Evolutionary conservation across 768 basidiomycete species (phyloP), one percentile per base, ranked within the genome.

Genomic region (Kondoa malvinella): DNA sequence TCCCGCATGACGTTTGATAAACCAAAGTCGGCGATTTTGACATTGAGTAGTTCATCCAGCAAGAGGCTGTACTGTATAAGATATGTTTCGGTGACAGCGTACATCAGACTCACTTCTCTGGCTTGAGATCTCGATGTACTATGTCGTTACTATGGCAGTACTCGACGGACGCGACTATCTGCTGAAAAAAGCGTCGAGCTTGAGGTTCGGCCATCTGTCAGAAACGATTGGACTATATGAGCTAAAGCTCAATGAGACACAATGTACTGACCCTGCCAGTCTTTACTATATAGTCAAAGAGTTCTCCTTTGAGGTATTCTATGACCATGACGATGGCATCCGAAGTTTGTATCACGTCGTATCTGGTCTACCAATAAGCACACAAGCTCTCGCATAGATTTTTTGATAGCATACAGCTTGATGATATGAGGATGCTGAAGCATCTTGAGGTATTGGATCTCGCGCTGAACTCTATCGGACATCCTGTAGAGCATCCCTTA

Each of bases 21-120:
- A 1, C 95, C 95, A 76, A 97, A 99, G 80, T 99, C 95, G n/a
- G 91, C 92, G 70, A 99, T 96, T 79, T 99, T 99, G 78, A 97
- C 79, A 70, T 81, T 81, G 30, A 78, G 73, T 66, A 78, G 74
- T 30, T 78, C 77, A 77, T 89, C 88, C 3, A 90, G 81, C 17
- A 91, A 82, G 15, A 92, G 85, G 74, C 74, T 73, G 69, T 12
- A 25, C 8, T 15, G n/a, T 1, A 34, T 27, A n/a, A 34, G 59
- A 3, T 12, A 29, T 15, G 25, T 31, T 67, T 34, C 50, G 67
- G 26, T 30, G 27, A 31, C n/a, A 32, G 30, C 4, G 21, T 50
- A 50, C 40, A 50, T n/a, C 2, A 27, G 21, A 73, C 78, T 66
- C 65, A 80, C 79, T 97, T 97, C 77, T 99, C 95, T 0, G 95